Evolutionary conservation across 2,329 filamentous ascomycete genomes (phyloP).

Genomic region (Aspergillus aculeatinus): DNA sequence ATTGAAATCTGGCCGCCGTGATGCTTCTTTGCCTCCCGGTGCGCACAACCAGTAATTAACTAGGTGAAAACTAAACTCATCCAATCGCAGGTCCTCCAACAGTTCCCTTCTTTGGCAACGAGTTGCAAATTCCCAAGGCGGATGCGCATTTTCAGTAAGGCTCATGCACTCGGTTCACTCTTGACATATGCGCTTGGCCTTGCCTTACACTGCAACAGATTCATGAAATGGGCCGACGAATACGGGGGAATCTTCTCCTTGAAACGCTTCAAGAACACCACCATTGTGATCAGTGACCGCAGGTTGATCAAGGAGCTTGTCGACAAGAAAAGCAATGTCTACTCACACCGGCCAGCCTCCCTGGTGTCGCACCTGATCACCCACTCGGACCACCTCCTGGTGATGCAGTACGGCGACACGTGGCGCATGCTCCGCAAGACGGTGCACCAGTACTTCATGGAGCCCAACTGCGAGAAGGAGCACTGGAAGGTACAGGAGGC

Average conservation of each 20-base stretch:
- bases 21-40: too few relatives aligned
- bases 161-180: neutral
- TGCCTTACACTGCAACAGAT: slow-evolving; percentile 26
- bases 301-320: slow-evolving; percentile 44
- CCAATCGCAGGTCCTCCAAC: neutral
- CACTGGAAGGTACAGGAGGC: slow-evolving; percentile 48
- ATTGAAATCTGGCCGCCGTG: too few relatives aligned
- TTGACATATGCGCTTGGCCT: too few relatives aligned
- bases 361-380: slow-evolving; percentile 48
- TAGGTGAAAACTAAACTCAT: too few relatives aligned
- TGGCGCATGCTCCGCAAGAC: slow-evolving; percentile 50
- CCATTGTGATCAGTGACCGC: slow-evolving; percentile 45
- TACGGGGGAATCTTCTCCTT: slow-evolving; percentile 47
- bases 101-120: neutral
- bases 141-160: neutral
- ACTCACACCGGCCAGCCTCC: slow-evolving; percentile 44
- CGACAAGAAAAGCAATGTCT: slow-evolving; percentile 49
- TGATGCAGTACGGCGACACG: slow-evolving; percentile 49
- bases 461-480: slow-evolving; percentile 45
- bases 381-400: slow-evolving; percentile 48
- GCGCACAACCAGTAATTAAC: too few relatives aligned
- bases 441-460: slow-evolving; percentile 48
- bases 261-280: slow-evolving; percentile 45
- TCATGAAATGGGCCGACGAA: slow-evolving; percentile 46
- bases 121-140: neutral